Percentiles rank a stretch among this genome's conserved stretches.
phyloP scores from a whole-genome alignment of 139 green algal genomes.

The Chlamydomonas incerta region DNA sequence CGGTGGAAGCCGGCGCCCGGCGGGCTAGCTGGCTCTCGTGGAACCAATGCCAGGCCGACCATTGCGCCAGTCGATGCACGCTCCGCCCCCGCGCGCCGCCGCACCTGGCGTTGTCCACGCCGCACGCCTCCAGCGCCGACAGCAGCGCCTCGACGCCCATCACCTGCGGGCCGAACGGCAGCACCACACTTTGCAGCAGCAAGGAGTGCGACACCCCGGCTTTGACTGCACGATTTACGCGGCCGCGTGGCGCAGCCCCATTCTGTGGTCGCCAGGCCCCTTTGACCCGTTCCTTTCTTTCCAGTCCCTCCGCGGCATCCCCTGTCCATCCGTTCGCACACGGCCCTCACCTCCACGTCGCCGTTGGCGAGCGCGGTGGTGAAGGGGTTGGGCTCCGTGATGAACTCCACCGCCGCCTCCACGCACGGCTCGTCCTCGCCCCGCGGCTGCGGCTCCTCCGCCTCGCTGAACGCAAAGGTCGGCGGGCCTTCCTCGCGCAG shows the following conservation, averaged over 20 bases:
- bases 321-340: background rate
- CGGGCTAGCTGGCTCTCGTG: too few species aligned
- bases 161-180: constrained; percentile 40
- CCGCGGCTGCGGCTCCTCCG: constrained; percentile 13
- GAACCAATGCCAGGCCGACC: too few species aligned
- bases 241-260: too few species aligned
- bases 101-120: constrained; percentile 88
- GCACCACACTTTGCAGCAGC: too few species aligned
- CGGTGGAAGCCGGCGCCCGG: too few species aligned
- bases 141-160: constrained; percentile 81
- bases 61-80: too few species aligned
- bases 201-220: too few species aligned
- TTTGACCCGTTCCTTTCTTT: too few species aligned
- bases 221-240: too few species aligned
- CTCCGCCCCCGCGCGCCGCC: background rate
- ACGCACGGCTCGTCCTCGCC: background rate
- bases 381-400: constrained; percentile 4
- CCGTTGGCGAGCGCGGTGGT: background rate
- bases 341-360: constrained; percentile 1
- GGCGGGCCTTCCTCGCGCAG: background rate
- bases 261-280: too few species aligned
- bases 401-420: background rate
- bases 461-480: background rate
- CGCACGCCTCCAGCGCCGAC: constrained; percentile 85
- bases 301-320: too few species aligned